These are phyloP conservation scores for Starmerella floricola DNA, from an alignment of 805 yeast genomes.

Conservation along the genomic window DNA sequence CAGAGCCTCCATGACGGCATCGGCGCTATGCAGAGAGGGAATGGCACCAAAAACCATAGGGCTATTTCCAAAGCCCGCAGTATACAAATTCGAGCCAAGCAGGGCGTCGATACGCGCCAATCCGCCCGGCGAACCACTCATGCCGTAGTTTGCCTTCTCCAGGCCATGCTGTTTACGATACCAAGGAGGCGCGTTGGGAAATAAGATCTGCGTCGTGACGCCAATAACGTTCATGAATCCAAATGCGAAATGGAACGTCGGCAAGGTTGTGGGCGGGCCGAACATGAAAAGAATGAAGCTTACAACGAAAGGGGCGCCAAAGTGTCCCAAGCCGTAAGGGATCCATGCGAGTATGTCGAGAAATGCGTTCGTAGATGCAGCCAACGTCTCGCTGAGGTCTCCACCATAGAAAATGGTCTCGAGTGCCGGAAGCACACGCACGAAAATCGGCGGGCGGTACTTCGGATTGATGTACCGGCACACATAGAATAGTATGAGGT, in stretches of 20 bases:
- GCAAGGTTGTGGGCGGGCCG: constrained; percentile 80
- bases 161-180: constrained; percentile 74
- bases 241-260: constrained; percentile 81
- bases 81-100: constrained; percentile 69
- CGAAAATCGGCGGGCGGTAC: constrained; percentile 80
- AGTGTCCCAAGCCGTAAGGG: constrained; percentile 87
- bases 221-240: constrained; percentile 89
- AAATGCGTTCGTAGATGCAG: constrained; percentile 51
- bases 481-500: constrained; percentile 74
- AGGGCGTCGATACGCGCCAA: constrained; percentile 72
- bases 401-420: constrained; percentile 90
- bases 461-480: constrained; percentile 59
- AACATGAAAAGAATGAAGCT: constrained; percentile 68
- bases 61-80: constrained; percentile 67
- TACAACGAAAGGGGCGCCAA: constrained; percentile 78
- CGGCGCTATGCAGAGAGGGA: constrained; percentile 81
- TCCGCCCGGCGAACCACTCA: constrained; percentile 95
- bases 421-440: constrained; percentile 76
- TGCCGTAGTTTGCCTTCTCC: constrained; percentile 77
- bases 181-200: constrained; percentile 98
- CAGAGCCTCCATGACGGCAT: constrained; percentile 85
- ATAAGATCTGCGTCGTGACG: constrained; percentile 65
- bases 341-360: constrained; percentile 87
- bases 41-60: constrained; percentile 90
- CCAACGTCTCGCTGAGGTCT: constrained; percentile 69